Conservation (phyloP, 352 stramenopile genomes). For the Phytopythium kandeliae region DNA sequence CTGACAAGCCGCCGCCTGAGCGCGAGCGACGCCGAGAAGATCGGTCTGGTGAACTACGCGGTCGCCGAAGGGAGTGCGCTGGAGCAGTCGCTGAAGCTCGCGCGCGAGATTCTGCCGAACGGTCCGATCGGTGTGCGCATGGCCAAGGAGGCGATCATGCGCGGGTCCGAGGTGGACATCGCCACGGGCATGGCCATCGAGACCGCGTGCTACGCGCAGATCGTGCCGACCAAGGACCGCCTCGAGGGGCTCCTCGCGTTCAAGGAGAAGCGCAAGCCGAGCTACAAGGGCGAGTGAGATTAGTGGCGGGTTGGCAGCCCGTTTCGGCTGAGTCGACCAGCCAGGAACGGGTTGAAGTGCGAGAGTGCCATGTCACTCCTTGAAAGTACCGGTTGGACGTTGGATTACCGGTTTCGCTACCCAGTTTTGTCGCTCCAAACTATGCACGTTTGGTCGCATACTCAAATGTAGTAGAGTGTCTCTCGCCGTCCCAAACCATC, state of each 20-base stretch:
- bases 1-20: conserved; percentile 87
- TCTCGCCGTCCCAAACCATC: no score
- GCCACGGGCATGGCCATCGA: conserved; percentile 89
- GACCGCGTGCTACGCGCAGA: conserved; percentile 86
- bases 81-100: conserved; percentile 75
- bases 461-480: no score
- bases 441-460: no score
- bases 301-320: no score
- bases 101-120: conserved; percentile 88
- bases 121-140: conserved; percentile 90
- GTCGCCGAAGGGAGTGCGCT: conserved; percentile 63
- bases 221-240: conserved; percentile 90
- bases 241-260: conserved; percentile 91
- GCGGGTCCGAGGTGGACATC: conserved; percentile 83
- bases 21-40: conserved; percentile 63
- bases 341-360: not conserved
- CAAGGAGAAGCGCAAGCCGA: conserved; percentile 89
- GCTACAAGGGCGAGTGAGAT: conserved; percentile 88
- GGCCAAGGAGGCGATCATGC: conserved; percentile 87
- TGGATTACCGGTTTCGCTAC: conserved; percentile 2
- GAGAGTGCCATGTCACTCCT: conserved; percentile 2
- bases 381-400: no score
- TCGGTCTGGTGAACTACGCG: conserved; percentile 88
- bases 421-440: not conserved
- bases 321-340: no score